A percentile compares a stretch with the other conserved stretches of the same genome.
Conservation (phyloP, 352 stramenopile species). For the Globisporangium nunn region DNA sequence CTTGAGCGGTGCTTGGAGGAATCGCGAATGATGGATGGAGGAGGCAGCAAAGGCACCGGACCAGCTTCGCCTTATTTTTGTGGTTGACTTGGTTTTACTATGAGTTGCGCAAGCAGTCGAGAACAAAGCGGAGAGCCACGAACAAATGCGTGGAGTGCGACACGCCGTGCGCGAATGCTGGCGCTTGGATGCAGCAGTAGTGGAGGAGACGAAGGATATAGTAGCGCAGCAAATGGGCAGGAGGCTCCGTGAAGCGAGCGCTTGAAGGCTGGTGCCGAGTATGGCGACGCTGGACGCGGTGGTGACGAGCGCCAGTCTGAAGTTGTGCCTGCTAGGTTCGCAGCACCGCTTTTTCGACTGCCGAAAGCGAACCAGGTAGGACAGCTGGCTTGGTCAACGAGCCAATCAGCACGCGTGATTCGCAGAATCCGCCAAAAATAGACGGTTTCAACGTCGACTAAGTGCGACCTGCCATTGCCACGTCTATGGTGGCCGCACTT, state of each 20-base stretch:
- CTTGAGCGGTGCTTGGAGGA: constrained; percentile 1
- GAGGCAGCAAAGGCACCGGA: not conserved
- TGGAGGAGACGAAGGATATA: too few species aligned
- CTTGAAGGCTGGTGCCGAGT: not conserved
- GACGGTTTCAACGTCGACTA: not conserved
- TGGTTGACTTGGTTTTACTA: not conserved
- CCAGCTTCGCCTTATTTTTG: not conserved
- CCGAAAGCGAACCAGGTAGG: not conserved
- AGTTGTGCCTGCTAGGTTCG: not conserved
- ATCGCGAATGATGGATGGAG: not conserved
- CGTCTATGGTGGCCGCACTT: constrained; percentile 1
- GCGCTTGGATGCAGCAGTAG: too few species aligned
- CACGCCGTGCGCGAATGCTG: too few species aligned
- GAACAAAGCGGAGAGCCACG: not conserved
- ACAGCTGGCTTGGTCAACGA: not conserved
- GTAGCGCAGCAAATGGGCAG: too few species aligned
- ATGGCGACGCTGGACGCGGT: not conserved
- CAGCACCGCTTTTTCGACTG: constrained; percentile 1
- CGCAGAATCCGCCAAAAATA: not conserved
- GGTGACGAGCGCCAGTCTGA: not conserved
- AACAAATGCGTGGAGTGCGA: not conserved
- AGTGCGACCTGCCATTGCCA: constrained; percentile 1
- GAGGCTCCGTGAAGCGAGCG: not conserved
- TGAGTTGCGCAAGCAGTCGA: not conserved
- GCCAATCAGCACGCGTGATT: not conserved